phyloP scores from a whole-genome alignment of 495 filamentous ascomycete genomes.

The Penicillium coprophilum region DNA sequence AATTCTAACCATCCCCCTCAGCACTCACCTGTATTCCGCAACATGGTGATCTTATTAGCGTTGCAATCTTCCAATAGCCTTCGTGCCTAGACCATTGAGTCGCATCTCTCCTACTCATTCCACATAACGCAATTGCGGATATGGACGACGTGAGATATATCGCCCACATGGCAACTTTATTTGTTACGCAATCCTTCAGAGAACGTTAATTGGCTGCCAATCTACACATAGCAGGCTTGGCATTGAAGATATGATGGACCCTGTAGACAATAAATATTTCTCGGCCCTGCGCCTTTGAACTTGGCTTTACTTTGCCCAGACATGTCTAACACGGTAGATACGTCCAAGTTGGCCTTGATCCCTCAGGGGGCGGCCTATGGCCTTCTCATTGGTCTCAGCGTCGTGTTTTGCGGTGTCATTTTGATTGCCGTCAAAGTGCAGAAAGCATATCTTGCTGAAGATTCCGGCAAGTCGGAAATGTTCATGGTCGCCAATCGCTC shows the following conservation, averaged over 20 bases:
- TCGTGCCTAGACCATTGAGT: constrained; percentile 1
- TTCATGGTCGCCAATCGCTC: constrained; percentile 54
- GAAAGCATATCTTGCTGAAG: constrained; percentile 43
- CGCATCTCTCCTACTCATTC: background rate
- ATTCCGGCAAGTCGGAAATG: constrained; percentile 51
- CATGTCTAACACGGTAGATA: constrained; percentile 54
- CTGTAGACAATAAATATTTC: constrained; percentile 9
- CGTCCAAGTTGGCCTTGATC: constrained; percentile 28
- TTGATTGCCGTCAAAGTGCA: constrained; percentile 43
- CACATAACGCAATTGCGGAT: constrained; percentile 32
- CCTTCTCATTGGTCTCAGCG: constrained; percentile 42
- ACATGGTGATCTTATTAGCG: background rate
- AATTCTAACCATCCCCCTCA: constrained; percentile 2
- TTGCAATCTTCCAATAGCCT: background rate
- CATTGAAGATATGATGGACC: background rate
- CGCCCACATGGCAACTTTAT: constrained; percentile 9
- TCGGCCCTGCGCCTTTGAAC: constrained; percentile 1
- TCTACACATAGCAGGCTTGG: background rate
- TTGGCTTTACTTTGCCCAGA: constrained; percentile 3
- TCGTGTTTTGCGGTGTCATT: constrained; percentile 45
- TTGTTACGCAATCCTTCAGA: background rate
- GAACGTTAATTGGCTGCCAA: constrained; percentile 13
- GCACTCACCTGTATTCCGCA: background rate
- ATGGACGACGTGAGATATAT: constrained; percentile 32
- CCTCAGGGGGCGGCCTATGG: constrained; percentile 47